phyloP scores from a whole-genome alignment of 1,284 basidiomycete species.

The Coniferiporia weirii region DNA sequence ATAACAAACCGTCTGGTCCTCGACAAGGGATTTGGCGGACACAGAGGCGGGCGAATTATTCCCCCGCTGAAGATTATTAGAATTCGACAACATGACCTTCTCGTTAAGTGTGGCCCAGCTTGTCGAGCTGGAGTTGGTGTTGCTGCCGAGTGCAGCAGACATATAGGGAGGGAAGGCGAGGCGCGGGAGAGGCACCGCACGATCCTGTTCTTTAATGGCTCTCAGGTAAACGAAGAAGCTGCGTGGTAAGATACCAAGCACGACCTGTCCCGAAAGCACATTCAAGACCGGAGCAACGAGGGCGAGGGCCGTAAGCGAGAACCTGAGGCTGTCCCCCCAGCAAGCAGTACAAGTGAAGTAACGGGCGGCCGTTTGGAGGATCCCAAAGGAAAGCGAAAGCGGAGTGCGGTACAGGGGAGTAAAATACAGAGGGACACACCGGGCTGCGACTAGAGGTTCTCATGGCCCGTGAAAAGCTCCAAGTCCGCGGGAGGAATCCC shows the following conservation, averaged over 20 bases:
- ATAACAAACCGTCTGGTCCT: background rate
- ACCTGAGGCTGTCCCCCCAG: background rate
- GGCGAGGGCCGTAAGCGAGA: no score
- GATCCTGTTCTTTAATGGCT: background rate
- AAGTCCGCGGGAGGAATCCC: no score
- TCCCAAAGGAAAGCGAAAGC: background rate
- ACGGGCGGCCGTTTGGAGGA: background rate
- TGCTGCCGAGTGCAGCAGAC: background rate
- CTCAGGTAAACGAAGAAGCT: no score
- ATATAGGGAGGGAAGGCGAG: background rate
- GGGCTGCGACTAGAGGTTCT: background rate
- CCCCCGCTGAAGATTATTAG: background rate
- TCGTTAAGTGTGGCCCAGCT: constrained; percentile 6
- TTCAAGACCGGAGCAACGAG: no score
- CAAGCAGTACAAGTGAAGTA: background rate
- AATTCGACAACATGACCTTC: background rate
- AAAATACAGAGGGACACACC: background rate
- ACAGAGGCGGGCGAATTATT: constrained; percentile 2
- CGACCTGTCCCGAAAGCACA: no score
- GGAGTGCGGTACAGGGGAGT: background rate
- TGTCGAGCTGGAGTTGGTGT: background rate
- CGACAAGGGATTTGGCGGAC: background rate
- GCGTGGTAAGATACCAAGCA: no score
- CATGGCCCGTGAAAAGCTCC: no score
- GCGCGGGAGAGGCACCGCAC: background rate